Base-by-base conservation (phyloP, 2,329 filamentous ascomycete genomes). In the Sarocladium brachiariae region DNA sequence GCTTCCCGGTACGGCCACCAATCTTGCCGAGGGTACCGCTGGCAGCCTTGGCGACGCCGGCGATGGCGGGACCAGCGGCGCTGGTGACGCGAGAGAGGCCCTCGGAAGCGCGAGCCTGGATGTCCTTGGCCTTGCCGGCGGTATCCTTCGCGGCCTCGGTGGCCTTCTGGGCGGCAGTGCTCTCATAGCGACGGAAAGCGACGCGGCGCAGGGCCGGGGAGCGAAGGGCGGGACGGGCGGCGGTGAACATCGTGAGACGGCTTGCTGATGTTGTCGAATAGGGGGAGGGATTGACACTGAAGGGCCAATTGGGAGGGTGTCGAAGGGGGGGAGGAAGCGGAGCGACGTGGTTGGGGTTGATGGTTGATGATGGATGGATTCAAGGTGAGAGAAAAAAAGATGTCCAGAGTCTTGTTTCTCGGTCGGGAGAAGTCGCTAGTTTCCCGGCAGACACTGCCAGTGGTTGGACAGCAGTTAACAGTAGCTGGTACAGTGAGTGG, bases 31-130 rank as follows among this genome's bases (percentile, higher is more conserved):
- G 71, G 52, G 86, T 82, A 64, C 73, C 80, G 58, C 76, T 72
- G 58, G 85, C 71, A 51, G 81, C 79, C 65, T 81, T 80, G 52
- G 86, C 87, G 60, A 86, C 88, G 65, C 81, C 84, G 60, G 80
- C 77, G 61, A 95, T 76, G 54, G 84, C 87, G 54, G 87, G 84
- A 52, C 88, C 88, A 60, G 90, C 91, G 50, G 88, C 83, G 61
- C 86, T 84, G 57, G 85, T 77, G 62, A 93, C 91, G 65, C 84
- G 83, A 61, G 87, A 89, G 51, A 96, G 81, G 57, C 90, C 89
- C 72, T 95, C 78, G 57, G 84, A 79, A 53, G 89, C 90, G 78
- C 89, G 89, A 61, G 75, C 63, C 46, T 72, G 63, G 61, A 71
- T 70, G 55, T 77, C 69, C 57, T 71, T 65, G 56, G 70, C 68